Percentiles rank a stretch among this genome's conserved stretches.
These are phyloP conservation scores for Alternaria consortialis DNA, from an alignment of 2,329 filamentous ascomycete species.

Conservation along the genomic window DNA sequence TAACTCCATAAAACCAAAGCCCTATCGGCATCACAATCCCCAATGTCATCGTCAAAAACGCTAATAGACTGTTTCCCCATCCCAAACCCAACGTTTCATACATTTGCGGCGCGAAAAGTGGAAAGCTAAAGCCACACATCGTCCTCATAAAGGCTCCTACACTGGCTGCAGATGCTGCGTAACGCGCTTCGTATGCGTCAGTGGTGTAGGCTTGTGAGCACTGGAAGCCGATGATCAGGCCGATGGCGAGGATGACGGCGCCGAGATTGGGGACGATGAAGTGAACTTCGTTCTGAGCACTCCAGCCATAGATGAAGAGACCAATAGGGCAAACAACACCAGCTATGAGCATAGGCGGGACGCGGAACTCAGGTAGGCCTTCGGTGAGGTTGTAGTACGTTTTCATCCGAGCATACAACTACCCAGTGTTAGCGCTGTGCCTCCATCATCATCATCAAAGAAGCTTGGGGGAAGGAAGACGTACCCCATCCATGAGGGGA, in stretches of 20 bases:
- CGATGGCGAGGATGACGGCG: constrained; percentile 58
- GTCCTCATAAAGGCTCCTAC: constrained; percentile 67
- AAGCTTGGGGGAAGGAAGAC: neutral
- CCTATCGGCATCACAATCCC: constrained; percentile 60
- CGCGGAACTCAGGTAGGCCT: constrained; percentile 55
- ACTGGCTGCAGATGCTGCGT: constrained; percentile 61
- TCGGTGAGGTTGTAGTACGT: constrained; percentile 31
- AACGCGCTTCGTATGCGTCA: constrained; percentile 65
- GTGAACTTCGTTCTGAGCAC: constrained; percentile 60
- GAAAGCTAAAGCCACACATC: constrained; percentile 65
- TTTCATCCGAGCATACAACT: constrained; percentile 40
- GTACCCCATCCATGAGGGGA: constrained; percentile 56
- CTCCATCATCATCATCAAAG: neutral
- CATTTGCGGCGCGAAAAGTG: constrained; percentile 66
- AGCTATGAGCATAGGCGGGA: constrained; percentile 65
- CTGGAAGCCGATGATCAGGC: constrained; percentile 64
- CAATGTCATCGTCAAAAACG: constrained; percentile 58
- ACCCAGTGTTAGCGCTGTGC: neutral
- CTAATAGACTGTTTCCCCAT: constrained; percentile 65
- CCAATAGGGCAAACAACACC: constrained; percentile 60
- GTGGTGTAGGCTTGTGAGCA: constrained; percentile 70
- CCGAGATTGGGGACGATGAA: constrained; percentile 66
- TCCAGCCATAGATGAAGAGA: constrained; percentile 65
- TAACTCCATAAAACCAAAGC: constrained; percentile 54
- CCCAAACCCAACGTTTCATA: constrained; percentile 66